phyloP scores from a whole-genome alignment of 1,284 basidiomycete species.

The Ceraceosorus bombacis region DNA sequence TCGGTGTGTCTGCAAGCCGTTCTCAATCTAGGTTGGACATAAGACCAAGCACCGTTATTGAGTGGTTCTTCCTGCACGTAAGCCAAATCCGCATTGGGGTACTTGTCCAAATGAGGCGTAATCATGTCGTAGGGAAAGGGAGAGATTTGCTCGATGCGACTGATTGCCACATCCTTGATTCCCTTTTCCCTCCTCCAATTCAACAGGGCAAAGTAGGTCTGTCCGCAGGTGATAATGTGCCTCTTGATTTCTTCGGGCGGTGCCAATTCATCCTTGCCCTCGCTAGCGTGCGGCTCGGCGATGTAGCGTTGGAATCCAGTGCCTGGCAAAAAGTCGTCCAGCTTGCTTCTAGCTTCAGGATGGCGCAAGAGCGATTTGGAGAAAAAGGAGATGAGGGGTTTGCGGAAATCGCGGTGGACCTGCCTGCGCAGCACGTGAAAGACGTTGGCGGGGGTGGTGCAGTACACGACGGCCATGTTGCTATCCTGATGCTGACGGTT shows the following conservation, averaged over 20 bases:
- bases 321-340: constrained; percentile 81
- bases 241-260: constrained; percentile 77
- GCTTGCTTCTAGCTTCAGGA: constrained; percentile 74
- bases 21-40: constrained; percentile 67
- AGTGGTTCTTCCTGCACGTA: constrained; percentile 90
- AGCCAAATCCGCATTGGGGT: constrained; percentile 82
- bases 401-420: constrained; percentile 48
- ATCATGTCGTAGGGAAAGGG: constrained; percentile 83
- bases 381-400: constrained; percentile 72
- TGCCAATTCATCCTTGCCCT: constrained; percentile 57
- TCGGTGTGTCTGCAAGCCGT: constrained; percentile 41
- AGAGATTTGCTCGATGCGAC: constrained; percentile 84
- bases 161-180: constrained; percentile 84
- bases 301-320: constrained; percentile 88
- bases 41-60: constrained; percentile 67
- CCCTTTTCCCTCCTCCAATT: constrained; percentile 49
- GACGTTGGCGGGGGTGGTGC: constrained; percentile 56
- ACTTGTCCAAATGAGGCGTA: constrained; percentile 60
- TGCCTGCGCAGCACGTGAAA: constrained; percentile 49
- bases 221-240: constrained; percentile 72
- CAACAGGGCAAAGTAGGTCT: constrained; percentile 84
- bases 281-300: constrained; percentile 68
- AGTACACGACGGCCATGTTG: constrained; percentile 98
- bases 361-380: constrained; percentile 91
- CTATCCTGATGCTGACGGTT: constrained; percentile 96